phyloP scores from a whole-genome alignment of 257 asterid species.

The Scutellaria barbata region DNA sequence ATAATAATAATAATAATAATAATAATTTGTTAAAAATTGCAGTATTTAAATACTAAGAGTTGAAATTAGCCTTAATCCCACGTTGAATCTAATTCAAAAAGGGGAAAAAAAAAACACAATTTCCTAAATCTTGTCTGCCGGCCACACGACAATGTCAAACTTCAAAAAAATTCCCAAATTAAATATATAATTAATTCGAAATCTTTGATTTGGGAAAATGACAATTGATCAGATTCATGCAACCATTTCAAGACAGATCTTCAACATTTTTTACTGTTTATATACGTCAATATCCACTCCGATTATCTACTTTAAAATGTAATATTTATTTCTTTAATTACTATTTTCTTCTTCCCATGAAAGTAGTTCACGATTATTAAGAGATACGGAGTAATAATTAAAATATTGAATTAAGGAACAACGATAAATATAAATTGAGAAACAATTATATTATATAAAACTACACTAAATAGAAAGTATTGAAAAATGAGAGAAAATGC shows the following conservation, averaged over 20 bases:
- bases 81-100: constrained; percentile 1
- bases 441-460: no score
- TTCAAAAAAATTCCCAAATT: constrained; percentile 21
- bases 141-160: constrained; percentile 46
- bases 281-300: neutral
- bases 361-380: no score
- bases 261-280: constrained; percentile 23
- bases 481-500: neutral
- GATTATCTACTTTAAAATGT: neutral
- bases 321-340: neutral
- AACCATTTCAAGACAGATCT: constrained; percentile 12
- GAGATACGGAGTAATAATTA: no score
- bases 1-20: no score
- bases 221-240: constrained; percentile 4
- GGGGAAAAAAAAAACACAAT: constrained; percentile 17
- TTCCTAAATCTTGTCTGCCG: constrained; percentile 51
- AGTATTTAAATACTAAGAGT: neutral
- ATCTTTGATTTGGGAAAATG: neutral
- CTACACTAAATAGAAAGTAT: no score
- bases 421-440: no score
- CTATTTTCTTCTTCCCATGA: no score
- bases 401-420: no score
- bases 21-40: no score
- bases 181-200: constrained; percentile 1
- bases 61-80: constrained; percentile 1